Percentiles rank a stretch among this genome's conserved stretches.
These are phyloP conservation scores for Sanghuangporus sanghuang DNA, from an alignment of 1,284 basidiomycete species.

Conservation along the genomic window DNA sequence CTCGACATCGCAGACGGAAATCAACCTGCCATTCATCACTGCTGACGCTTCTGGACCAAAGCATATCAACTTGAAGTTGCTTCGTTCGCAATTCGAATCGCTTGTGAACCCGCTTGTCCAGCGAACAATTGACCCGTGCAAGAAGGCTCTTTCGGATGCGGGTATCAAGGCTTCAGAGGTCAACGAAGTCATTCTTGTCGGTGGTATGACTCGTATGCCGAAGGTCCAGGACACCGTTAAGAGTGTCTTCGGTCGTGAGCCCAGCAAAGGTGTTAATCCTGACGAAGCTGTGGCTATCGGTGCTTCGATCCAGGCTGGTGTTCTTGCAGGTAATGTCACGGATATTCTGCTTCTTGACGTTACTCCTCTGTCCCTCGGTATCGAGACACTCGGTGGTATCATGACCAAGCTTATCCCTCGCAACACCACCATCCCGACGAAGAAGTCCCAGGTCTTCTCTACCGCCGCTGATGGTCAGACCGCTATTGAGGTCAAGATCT, in stretches of 20 bases:
- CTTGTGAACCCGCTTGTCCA: slow-evolving; percentile 82
- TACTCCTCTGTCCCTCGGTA: slow-evolving; percentile 91
- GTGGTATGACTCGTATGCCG: slow-evolving; percentile 98
- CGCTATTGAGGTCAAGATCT: slow-evolving; percentile 96
- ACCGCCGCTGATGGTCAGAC: slow-evolving; percentile 96
- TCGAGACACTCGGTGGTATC: slow-evolving; percentile 97
- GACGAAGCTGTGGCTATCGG: slow-evolving; percentile 94
- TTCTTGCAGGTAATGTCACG: slow-evolving; percentile 92
- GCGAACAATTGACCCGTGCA: slow-evolving; percentile 94
- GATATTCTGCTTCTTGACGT: slow-evolving; percentile 96
- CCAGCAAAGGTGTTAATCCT: slow-evolving; percentile 97
- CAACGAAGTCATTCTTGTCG: slow-evolving; percentile 95
- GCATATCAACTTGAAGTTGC: slow-evolving; percentile 91
- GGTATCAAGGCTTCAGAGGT: slow-evolving; percentile 91
- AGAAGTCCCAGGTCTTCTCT: slow-evolving; percentile 98
- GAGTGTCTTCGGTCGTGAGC: slow-evolving; percentile 89
- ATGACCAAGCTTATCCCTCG: slow-evolving; percentile 96
- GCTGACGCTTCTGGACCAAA: slow-evolving; percentile 92
- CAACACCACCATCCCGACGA: slow-evolving; percentile 99
- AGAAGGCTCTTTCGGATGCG: slow-evolving; percentile 91
- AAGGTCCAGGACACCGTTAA: slow-evolving; percentile 93
- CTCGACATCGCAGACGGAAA: slow-evolving; percentile 89
- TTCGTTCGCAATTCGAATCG: slow-evolving; percentile 86
- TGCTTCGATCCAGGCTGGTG: slow-evolving; percentile 92
- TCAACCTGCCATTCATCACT: slow-evolving; percentile 97